These are phyloP conservation scores for Saccharomyces uvarum DNA, from an alignment of 1,139 yeast species.

Conservation along the genomic window DNA sequence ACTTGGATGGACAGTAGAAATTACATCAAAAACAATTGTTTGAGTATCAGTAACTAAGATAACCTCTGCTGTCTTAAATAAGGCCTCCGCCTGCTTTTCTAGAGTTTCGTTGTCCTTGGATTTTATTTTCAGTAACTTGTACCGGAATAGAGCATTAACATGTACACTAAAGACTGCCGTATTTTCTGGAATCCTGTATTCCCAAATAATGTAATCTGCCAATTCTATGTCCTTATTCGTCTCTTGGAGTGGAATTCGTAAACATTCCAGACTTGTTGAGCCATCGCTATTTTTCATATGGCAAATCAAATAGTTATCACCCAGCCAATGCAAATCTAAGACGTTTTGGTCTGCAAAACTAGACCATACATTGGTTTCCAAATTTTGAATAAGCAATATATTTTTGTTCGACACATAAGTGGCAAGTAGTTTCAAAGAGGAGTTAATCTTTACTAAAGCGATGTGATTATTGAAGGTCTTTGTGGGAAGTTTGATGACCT, in stretches of 20 bases:
- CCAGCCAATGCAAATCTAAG: conserved; percentile 29
- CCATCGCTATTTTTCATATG: conserved; percentile 23
- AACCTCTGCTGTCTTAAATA: conserved; percentile 27
- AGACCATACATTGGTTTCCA: conserved; percentile 26
- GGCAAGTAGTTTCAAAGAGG: conserved; percentile 23
- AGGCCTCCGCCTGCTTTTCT: conserved; percentile 15
- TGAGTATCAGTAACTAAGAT: conserved; percentile 15
- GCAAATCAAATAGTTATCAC: conserved; percentile 26
- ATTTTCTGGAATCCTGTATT: conserved; percentile 18
- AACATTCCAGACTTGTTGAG: conserved; percentile 18
- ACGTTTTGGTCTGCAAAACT: conserved; percentile 23
- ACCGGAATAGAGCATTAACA: conserved; percentile 24
- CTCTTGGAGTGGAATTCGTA: conserved; percentile 22
- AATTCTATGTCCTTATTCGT: conserved; percentile 13
- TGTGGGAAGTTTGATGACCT: conserved; percentile 26
- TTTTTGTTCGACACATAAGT: conserved; percentile 27
- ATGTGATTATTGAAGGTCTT: conserved; percentile 28
- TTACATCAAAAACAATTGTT: conserved; percentile 21
- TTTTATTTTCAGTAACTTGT: conserved; percentile 21
- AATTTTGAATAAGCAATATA: conserved; percentile 23
- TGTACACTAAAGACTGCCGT: conserved; percentile 11
- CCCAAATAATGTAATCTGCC: conserved; percentile 24
- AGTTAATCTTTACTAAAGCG: conserved; percentile 19
- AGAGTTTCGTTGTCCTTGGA: conserved; percentile 11
- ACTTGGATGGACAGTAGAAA: conserved; percentile 20